Percentiles rank a stretch among this genome's conserved stretches.
Conservation (phyloP, 345 rosid species). For the Corymbia maculata region DNA sequence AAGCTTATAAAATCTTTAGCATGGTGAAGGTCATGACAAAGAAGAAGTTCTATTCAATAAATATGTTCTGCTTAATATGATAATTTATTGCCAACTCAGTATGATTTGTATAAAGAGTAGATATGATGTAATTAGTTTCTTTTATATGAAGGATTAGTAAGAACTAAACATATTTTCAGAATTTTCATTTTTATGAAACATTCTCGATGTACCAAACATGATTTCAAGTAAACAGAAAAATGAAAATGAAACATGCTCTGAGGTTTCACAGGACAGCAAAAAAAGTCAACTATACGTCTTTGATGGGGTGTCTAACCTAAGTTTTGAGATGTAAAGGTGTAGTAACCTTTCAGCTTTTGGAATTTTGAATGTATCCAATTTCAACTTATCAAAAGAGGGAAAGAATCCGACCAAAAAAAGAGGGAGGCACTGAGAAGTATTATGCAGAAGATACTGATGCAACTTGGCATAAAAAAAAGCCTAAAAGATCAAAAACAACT, state of each 20-base stretch:
- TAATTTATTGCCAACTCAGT: neutral
- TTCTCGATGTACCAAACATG: neutral
- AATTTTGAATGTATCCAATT: neutral
- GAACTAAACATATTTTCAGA: neutral
- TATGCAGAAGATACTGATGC: neutral
- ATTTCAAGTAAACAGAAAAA: neutral
- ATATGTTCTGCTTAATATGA: neutral
- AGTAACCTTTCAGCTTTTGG: neutral
- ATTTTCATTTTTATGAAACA: neutral
- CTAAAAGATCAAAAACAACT: neutral
- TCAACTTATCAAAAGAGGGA: neutral
- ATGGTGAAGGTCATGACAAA: neutral
- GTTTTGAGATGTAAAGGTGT: neutral
- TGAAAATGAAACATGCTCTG: neutral
- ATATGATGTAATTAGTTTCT: neutral
- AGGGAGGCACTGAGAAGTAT: neutral
- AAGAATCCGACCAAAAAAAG: neutral
- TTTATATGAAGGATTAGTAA: neutral
- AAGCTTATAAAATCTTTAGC: neutral
- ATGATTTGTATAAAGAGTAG: neutral
- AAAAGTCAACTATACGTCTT: neutral
- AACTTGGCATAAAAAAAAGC: neutral
- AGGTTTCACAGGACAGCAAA: neutral
- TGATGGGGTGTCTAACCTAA: neutral
- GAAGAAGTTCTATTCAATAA: neutral